Conservation (phyloP, 1,284 basidiomycete species). For the Inonotus hispidus region DNA sequence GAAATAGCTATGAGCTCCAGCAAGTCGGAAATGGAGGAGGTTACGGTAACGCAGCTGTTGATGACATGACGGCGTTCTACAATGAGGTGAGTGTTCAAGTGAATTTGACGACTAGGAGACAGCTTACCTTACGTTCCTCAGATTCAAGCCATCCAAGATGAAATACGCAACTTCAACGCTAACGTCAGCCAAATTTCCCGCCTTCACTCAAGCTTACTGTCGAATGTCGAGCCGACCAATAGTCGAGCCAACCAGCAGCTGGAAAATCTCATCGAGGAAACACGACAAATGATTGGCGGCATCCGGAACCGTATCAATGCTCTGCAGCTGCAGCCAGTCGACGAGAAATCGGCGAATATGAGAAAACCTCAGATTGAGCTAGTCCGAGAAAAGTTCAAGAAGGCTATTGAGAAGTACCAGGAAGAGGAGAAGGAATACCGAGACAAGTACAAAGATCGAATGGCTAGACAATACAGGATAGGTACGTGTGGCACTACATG, state of each 20-base stretch:
- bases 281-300: slow-evolving; percentile 66
- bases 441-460: slow-evolving; percentile 88
- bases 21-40: slow-evolving; percentile 55
- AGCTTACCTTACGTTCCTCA: not conserved
- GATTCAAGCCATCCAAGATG: slow-evolving; percentile 52
- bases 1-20: slow-evolving; percentile 63
- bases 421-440: slow-evolving; percentile 91
- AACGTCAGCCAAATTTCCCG: slow-evolving; percentile 67
- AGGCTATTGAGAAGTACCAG: slow-evolving; percentile 85
- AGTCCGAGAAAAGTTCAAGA: slow-evolving; percentile 78
- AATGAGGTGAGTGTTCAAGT: slow-evolving; percentile 49
- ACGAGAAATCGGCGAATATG: slow-evolving; percentile 43
- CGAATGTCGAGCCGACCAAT: slow-evolving; percentile 70
- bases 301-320: slow-evolving; percentile 78
- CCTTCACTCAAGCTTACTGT: slow-evolving; percentile 69
- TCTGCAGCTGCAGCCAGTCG: slow-evolving; percentile 65
- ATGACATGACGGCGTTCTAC: slow-evolving; percentile 69
- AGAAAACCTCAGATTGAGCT: slow-evolving; percentile 51
- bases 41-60: slow-evolving; percentile 43
- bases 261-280: slow-evolving; percentile 73
- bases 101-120: not conserved
- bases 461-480: slow-evolving; percentile 96
- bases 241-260: slow-evolving; percentile 61
- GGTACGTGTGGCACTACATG: slow-evolving; percentile 38
- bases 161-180: slow-evolving; percentile 61